These are phyloP conservation scores for Letharia columbiana DNA, from an alignment of 495 filamentous ascomycete species.

Conservation along the genomic window DNA sequence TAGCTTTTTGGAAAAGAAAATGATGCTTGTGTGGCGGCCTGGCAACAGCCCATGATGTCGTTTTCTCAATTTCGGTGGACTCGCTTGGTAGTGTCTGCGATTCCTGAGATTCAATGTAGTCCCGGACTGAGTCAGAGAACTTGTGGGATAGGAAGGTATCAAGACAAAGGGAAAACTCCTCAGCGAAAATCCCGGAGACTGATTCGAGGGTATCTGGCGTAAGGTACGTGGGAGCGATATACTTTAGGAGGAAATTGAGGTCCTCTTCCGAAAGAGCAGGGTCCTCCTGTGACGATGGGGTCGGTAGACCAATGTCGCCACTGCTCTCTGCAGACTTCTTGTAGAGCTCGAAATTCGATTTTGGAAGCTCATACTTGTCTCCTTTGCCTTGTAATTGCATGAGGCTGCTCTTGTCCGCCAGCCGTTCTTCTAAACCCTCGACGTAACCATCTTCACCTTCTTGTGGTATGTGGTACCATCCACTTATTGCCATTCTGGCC, in stretches of 20 bases:
- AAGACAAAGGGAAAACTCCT: slow-evolving; percentile 73
- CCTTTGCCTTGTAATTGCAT: slow-evolving; percentile 86
- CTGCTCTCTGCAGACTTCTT: slow-evolving; percentile 33
- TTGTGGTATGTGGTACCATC: slow-evolving; percentile 99
- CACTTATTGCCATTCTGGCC: slow-evolving; percentile 92
- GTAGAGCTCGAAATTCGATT: slow-evolving; percentile 47
- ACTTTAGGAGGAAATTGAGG: slow-evolving; percentile 78
- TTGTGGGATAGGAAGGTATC: slow-evolving; percentile 67
- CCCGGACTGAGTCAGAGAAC: slow-evolving; percentile 59
- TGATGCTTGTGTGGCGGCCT: slow-evolving; percentile 92
- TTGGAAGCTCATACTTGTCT: slow-evolving; percentile 76
- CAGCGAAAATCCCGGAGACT: slow-evolving; percentile 66
- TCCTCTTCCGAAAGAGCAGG: slow-evolving; percentile 63
- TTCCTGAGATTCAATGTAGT: slow-evolving; percentile 60
- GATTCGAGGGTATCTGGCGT: slow-evolving; percentile 86
- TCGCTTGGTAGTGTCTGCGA: slow-evolving; percentile 33
- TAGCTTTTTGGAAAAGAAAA: slow-evolving; percentile 66
- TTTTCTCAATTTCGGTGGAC: slow-evolving; percentile 50
- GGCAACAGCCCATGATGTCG: slow-evolving; percentile 60
- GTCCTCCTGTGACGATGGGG: slow-evolving; percentile 30
- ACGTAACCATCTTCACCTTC: slow-evolving; percentile 90
- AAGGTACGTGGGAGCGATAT: slow-evolving; percentile 82
- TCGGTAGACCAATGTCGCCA: slow-evolving; percentile 30
- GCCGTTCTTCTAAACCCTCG: slow-evolving; percentile 75
- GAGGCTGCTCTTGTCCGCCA: slow-evolving; percentile 80